Percentiles rank a stretch among this genome's conserved stretches.
Evolutionary conservation across 768 basidiomycete species (phyloP).

Genomic region (Gyrodon lividus): DNA sequence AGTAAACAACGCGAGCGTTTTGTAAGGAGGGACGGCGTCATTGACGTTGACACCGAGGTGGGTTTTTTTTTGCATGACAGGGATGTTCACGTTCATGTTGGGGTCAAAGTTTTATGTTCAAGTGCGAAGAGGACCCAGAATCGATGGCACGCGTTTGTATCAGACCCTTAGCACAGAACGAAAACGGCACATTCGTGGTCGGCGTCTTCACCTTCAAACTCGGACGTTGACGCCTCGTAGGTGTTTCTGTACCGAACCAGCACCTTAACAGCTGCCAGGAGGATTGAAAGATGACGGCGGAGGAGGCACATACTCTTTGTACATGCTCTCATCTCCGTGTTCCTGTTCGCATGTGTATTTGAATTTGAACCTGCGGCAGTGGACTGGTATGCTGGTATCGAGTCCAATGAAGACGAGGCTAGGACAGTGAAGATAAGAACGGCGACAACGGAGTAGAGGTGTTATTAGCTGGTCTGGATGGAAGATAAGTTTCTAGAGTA

Average conservation of each 20-base stretch:
- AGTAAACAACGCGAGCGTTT: slow-evolving; percentile 56
- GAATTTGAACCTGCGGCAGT: no score
- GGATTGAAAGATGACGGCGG: background rate
- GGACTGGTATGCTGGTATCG: background rate
- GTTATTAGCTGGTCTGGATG: background rate
- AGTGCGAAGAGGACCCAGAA: background rate
- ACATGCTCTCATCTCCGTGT: no score
- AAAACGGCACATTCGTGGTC: background rate
- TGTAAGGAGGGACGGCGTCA: slow-evolving; percentile 39
- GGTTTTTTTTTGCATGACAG: no score
- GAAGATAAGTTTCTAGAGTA: background rate
- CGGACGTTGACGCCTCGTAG: no score
- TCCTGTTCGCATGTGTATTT: background rate
- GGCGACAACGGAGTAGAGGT: background rate
- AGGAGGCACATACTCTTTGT: background rate
- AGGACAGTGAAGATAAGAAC: background rate
- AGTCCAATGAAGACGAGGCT: background rate
- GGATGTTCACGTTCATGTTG: no score
- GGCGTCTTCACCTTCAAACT: background rate
- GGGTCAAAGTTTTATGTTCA: background rate
- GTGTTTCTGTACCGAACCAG: no score
- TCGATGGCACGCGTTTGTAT: background rate
- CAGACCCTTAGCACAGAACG: background rate
- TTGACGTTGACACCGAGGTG: no score
- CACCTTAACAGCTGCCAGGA: no score